These are phyloP conservation scores for Aspergillus leporis DNA, from an alignment of 495 filamentous ascomycete species.

Conservation along the genomic window DNA sequence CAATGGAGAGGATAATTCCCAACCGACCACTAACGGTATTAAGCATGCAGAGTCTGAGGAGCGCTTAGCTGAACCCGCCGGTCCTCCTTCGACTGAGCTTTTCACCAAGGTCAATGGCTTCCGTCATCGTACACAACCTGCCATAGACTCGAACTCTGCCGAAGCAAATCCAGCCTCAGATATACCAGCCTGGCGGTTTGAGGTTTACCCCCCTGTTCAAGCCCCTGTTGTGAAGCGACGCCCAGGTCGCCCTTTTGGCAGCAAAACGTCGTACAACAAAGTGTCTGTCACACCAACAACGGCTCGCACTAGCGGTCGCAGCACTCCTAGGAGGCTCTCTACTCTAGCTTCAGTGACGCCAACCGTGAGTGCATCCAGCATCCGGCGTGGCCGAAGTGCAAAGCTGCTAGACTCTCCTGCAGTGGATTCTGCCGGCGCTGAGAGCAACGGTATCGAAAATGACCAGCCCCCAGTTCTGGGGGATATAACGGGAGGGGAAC, in stretches of 20 bases:
- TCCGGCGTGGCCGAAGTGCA: conserved; percentile 44
- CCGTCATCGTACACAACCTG: conserved; percentile 19
- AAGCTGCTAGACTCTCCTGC: conserved; percentile 33
- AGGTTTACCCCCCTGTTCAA: conserved; percentile 80
- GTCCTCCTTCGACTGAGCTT: conserved; percentile 38
- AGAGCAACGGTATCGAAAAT: conserved; percentile 30
- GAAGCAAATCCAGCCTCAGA: conserved; percentile 36
- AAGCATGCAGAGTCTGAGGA: conserved; percentile 7
- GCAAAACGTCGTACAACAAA: conserved; percentile 23
- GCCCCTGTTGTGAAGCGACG: conserved; percentile 47
- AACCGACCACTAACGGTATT: conserved; percentile 28
- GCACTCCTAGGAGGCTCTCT: conserved; percentile 38
- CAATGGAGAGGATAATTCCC: conserved; percentile 19
- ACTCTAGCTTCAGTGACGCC: conserved; percentile 32
- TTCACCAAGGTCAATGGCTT: conserved; percentile 39
- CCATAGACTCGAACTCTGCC: conserved; percentile 14
- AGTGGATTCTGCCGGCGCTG: conserved; percentile 23
- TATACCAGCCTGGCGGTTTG: conserved; percentile 79
- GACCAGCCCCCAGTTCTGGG: conserved; percentile 18
- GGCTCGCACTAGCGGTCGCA: conserved; percentile 37
- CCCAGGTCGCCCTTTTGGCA: conserved; percentile 48
- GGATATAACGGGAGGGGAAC: conserved; percentile 8
- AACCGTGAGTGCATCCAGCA: conserved; percentile 23
- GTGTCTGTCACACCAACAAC: conserved; percentile 29
- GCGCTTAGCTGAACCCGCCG: conserved; percentile 30